These are phyloP conservation scores for Gossypium anomalum DNA, from an alignment of 345 rosid species.

Conservation along the genomic window DNA sequence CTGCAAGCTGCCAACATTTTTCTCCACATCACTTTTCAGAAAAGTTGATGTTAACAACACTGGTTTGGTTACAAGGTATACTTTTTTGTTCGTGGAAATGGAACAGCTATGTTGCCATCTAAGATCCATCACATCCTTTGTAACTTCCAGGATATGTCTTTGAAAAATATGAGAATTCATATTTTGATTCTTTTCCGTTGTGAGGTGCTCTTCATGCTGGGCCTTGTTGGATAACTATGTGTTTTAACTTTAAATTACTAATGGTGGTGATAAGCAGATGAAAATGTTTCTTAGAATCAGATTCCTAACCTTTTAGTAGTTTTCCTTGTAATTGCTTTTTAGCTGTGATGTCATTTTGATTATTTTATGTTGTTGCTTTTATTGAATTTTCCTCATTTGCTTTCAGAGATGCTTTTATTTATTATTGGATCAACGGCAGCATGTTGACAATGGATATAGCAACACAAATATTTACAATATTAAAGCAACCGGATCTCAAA, in stretches of 20 bases:
- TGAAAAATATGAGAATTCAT: neutral
- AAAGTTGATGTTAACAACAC: constrained; percentile 65
- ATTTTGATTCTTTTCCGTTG: neutral
- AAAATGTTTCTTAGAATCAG: neutral
- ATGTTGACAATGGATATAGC: constrained; percentile 75
- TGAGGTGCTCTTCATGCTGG: neutral
- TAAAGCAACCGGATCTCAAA: constrained; percentile 66
- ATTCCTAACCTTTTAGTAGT: neutral
- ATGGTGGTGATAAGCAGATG: neutral
- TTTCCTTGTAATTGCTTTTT: constrained; percentile 1
- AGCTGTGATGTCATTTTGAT: neutral
- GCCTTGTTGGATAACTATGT: neutral
- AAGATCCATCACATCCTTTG: neutral
- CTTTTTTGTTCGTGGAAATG: constrained; percentile 7
- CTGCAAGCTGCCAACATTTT: constrained; percentile 89
- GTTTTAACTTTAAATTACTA: neutral
- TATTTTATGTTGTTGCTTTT: neutral
- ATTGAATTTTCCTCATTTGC: constrained; percentile 15
- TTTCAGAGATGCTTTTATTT: constrained; percentile 75
- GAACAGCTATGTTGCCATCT: neutral
- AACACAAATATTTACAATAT: constrained; percentile 64
- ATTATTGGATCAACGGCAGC: constrained; percentile 72
- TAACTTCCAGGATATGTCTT: neutral
- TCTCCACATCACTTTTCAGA: constrained; percentile 64
- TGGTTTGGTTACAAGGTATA: constrained; percentile 71